These are phyloP conservation scores for Claviceps fusiformis DNA, from an alignment of 2,329 filamentous ascomycete genomes.

Conservation along the genomic window DNA sequence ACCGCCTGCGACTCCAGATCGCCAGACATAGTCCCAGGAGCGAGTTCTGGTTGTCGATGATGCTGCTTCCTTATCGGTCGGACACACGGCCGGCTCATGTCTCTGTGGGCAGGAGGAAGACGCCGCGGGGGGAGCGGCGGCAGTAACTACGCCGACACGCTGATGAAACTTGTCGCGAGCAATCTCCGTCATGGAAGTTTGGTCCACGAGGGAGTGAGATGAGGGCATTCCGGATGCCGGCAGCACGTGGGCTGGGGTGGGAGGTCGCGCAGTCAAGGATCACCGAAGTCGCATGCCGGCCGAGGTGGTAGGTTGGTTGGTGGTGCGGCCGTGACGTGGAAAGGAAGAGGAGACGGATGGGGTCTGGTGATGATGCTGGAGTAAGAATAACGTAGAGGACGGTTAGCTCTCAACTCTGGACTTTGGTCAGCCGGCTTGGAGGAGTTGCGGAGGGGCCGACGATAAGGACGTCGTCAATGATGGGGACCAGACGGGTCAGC, in stretches of 20 bases:
- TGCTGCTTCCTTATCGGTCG: constrained; percentile 34
- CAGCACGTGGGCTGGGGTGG: constrained; percentile 1
- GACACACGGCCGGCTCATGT: constrained; percentile 29
- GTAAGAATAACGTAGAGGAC: background rate
- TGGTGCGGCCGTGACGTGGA: background rate
- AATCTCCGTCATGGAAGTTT: constrained; percentile 46
- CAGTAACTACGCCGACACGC: constrained; percentile 11
- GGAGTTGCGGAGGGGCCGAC: background rate
- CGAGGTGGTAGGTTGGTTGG: background rate
- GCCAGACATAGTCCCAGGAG: constrained; percentile 70
- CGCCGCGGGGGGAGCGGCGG: constrained; percentile 8
- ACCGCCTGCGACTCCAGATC: constrained; percentile 76
- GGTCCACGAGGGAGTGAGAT: constrained; percentile 37
- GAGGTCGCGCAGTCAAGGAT: constrained; percentile 9
- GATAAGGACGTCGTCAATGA: background rate
- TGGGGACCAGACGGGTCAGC: background rate
- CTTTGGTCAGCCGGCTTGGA: no score
- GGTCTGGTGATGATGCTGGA: background rate
- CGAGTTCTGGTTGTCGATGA: constrained; percentile 38
- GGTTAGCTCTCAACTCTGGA: no score
- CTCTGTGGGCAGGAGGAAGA: constrained; percentile 5
- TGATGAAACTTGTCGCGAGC: constrained; percentile 22
- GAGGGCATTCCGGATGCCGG: constrained; percentile 34
- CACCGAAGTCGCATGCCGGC: constrained; percentile 8
- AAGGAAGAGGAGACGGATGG: background rate